These are phyloP conservation scores for Sugiyamaella chiloensis DNA, from an alignment of 805 yeast species.

Conservation along the genomic window DNA sequence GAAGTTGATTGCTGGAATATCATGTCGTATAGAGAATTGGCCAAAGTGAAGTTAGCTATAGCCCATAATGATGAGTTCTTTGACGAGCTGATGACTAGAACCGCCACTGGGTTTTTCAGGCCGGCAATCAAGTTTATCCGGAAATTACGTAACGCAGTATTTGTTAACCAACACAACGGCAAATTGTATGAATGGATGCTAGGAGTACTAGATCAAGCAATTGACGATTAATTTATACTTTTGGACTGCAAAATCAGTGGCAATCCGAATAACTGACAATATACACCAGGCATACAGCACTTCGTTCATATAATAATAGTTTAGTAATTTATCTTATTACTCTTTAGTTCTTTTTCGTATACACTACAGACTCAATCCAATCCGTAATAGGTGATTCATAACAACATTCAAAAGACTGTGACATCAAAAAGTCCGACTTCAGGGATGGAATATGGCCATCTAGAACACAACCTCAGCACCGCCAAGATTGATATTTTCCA, in stretches of 20 bases:
- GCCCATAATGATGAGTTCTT: constrained; percentile 10
- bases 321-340: too few relatives aligned
- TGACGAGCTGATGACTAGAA: constrained; percentile 2
- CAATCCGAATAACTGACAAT: too few relatives aligned
- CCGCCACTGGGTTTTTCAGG: constrained; percentile 3
- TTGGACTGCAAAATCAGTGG: too few relatives aligned
- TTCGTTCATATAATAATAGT: too few relatives aligned
- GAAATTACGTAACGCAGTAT: not conserved
- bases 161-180: not conserved
- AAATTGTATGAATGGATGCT: constrained; percentile 6
- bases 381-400: too few relatives aligned
- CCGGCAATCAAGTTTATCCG: constrained; percentile 1
- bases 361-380: too few relatives aligned
- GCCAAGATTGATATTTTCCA: constrained; percentile 74
- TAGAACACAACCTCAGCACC: constrained; percentile 71
- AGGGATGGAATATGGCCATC: too few relatives aligned
- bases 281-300: too few relatives aligned
- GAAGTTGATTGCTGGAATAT: constrained; percentile 11
- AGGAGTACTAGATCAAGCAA: constrained; percentile 1
- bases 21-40: constrained; percentile 3
- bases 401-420: too few relatives aligned
- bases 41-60: constrained; percentile 5
- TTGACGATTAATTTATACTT: not conserved
- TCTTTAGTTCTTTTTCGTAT: too few relatives aligned
- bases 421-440: too few relatives aligned